A percentile compares a stretch with the other conserved stretches of the same genome.
These are phyloP conservation scores for Ambrosia trifida DNA, from an alignment of 129 eudicot genomes.

Conservation along the genomic window DNA sequence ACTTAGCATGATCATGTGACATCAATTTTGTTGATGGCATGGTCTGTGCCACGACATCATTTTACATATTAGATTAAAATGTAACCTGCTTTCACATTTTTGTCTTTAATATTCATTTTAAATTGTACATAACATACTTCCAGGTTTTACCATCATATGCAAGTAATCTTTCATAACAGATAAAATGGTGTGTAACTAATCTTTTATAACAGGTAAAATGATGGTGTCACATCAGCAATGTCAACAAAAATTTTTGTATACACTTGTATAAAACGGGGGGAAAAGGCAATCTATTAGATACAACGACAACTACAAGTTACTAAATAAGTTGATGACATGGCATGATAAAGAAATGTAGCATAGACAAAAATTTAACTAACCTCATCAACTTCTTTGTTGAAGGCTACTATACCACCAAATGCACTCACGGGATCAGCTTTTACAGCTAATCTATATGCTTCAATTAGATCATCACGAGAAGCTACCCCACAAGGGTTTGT, in stretches of 20 bases:
- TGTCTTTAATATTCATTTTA: background rate
- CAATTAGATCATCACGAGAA: slow-evolving; percentile 80
- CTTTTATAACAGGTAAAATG: background rate
- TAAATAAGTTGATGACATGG: background rate
- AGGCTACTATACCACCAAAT: slow-evolving; percentile 98
- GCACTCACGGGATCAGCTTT: slow-evolving; percentile 98
- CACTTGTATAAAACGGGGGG: background rate
- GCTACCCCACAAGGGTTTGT: slow-evolving; percentile 99
- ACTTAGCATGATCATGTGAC: background rate
- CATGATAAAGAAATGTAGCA: background rate
- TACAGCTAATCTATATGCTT: slow-evolving; percentile 93
- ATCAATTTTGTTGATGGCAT: background rate
- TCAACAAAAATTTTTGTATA: background rate
- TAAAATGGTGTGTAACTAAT: background rate
- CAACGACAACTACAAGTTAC: background rate
- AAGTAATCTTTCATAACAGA: no score
- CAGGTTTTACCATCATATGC: background rate
- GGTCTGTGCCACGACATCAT: background rate
- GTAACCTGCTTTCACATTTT: background rate
- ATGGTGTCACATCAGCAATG: background rate
- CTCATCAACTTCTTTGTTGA: slow-evolving; percentile 92
- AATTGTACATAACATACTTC: background rate
- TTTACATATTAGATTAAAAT: background rate
- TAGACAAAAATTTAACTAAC: slow-evolving; percentile 36
- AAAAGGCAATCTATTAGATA: background rate